These are phyloP conservation scores for Phytophthora nicotianae DNA, from an alignment of 352 stramenopile species.

Conservation along the genomic window DNA sequence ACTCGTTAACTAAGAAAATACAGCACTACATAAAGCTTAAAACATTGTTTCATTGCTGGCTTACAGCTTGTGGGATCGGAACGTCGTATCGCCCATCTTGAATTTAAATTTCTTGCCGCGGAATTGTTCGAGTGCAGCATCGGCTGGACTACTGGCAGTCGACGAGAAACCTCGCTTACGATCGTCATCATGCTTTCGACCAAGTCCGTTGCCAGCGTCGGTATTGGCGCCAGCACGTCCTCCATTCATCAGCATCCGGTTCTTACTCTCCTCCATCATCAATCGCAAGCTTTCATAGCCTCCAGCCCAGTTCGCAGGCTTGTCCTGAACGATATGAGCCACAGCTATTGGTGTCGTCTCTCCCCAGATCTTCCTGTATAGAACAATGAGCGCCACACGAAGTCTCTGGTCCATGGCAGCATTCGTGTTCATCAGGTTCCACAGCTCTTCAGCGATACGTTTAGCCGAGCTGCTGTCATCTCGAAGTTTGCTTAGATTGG, in stretches of 20 bases:
- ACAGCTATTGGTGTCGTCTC: constrained; percentile 82
- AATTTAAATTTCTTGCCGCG: constrained; percentile 90
- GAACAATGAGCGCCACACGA: constrained; percentile 73
- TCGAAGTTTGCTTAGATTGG: constrained; percentile 65
- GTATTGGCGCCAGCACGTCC: constrained; percentile 25
- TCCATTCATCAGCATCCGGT: constrained; percentile 43
- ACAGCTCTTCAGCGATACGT: constrained; percentile 67
- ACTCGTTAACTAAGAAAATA: no score
- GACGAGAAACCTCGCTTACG: constrained; percentile 48
- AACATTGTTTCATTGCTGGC: no score
- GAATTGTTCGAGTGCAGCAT: constrained; percentile 69
- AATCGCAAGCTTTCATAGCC: constrained; percentile 81
- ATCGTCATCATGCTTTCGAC: constrained; percentile 38
- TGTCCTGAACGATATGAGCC: constrained; percentile 84
- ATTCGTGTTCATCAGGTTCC: constrained; percentile 75
- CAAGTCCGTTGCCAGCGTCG: constrained; percentile 24
- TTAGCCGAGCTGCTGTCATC: constrained; percentile 80
- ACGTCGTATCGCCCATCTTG: constrained; percentile 73
- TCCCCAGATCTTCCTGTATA: constrained; percentile 84
- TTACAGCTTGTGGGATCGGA: constrained; percentile 86
- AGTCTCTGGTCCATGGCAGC: constrained; percentile 71
- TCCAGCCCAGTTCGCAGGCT: constrained; percentile 74
- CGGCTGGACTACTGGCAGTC: constrained; percentile 26
- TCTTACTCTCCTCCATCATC: constrained; percentile 89
- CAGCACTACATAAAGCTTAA: no score